Base-by-base conservation (phyloP, 495 filamentous ascomycete genomes). In the Penicillium fimorum region DNA sequence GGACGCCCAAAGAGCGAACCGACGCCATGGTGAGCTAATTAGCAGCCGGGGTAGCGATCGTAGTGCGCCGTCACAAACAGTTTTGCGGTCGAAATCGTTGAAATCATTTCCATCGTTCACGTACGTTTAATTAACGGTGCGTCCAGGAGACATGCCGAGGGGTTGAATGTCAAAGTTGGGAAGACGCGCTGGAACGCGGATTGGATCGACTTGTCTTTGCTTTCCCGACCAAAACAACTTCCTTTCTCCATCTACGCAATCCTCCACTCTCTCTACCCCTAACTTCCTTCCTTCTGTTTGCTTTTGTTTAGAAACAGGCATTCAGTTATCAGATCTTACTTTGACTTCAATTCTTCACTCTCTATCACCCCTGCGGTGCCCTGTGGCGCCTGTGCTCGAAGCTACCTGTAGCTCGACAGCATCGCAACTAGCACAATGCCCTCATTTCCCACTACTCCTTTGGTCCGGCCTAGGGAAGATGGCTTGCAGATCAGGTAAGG, bases 1-100 rank as follows among this genome's bases (percentile, higher is more conserved):
- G 92, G 60, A 96, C 76, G 62, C 94, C 94, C 53, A 97, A 81
- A 42, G 92, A 96, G 55, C 83, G 86, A 66, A 94, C 84, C 56
- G 89, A 83, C 57, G 92, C 92, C 94, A 98, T 97, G 56, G 38
- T 73, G 59, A 52, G 69, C 55, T 64, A 60, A 53, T 60, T 61
- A 64, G 63, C 27, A 66, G 59, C 58, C 24, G 41, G 37, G 35
- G 47, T 62, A 62, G 63, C 47, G 47, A 57, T 61, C 27, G 56
- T 47, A 53, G 9, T 56, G 55, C 63, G 56, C 56, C 58, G 59
- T 60, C 64, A 60, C 55, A 60, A 57, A 56, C 47, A 64, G 58
- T 47, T 50, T 42, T 58, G 42, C 55, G 57, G 53, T 51, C 30
- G 43, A 46, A 51, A 35, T 44, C 55, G 55, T 50, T 50, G 53